These are phyloP conservation scores for Geotrichum fermentans DNA, from an alignment of 1,139 yeast genomes.

Conservation along the genomic window DNA sequence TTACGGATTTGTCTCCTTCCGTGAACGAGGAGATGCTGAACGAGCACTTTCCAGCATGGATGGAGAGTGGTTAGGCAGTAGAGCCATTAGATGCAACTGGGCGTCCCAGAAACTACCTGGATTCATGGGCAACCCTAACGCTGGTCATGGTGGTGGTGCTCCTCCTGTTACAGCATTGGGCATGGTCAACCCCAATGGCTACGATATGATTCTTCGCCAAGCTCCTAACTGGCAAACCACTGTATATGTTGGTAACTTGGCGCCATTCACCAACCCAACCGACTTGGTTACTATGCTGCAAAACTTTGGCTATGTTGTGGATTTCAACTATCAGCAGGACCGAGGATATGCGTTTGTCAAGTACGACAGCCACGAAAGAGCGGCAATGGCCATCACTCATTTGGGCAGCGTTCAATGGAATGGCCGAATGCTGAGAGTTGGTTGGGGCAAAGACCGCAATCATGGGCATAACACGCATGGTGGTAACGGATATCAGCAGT, in stretches of 20 bases:
- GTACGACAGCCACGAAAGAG: slow-evolving; percentile 81
- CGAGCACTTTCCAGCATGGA: slow-evolving; percentile 68
- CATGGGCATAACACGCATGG: not conserved
- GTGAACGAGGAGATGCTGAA: slow-evolving; percentile 64
- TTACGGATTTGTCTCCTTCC: slow-evolving; percentile 86
- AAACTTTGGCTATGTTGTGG: slow-evolving; percentile 76
- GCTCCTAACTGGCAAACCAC: slow-evolving; percentile 78
- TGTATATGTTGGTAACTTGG: slow-evolving; percentile 79
- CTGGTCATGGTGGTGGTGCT: not conserved
- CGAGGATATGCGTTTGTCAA: slow-evolving; percentile 82
- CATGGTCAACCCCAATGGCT: slow-evolving; percentile 21
- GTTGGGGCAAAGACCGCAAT: slow-evolving; percentile 63
- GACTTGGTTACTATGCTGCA: slow-evolving; percentile 72
- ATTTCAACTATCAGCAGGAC: slow-evolving; percentile 75
- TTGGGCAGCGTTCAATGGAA: slow-evolving; percentile 65
- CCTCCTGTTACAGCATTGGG: slow-evolving; percentile 12
- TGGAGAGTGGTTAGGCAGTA: slow-evolving; percentile 66
- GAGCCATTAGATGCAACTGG: slow-evolving; percentile 83
- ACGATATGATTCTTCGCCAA: slow-evolving; percentile 23
- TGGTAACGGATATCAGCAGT: not conserved
- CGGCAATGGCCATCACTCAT: slow-evolving; percentile 82
- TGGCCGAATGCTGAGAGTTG: slow-evolving; percentile 76
- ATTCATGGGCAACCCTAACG: slow-evolving; percentile 1
- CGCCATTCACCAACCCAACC: slow-evolving; percentile 67
- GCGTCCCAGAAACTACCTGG: slow-evolving; percentile 57